These are phyloP conservation scores for Suhomyces taliae DNA, from an alignment of 1,139 yeast genomes.

Conservation along the genomic window DNA sequence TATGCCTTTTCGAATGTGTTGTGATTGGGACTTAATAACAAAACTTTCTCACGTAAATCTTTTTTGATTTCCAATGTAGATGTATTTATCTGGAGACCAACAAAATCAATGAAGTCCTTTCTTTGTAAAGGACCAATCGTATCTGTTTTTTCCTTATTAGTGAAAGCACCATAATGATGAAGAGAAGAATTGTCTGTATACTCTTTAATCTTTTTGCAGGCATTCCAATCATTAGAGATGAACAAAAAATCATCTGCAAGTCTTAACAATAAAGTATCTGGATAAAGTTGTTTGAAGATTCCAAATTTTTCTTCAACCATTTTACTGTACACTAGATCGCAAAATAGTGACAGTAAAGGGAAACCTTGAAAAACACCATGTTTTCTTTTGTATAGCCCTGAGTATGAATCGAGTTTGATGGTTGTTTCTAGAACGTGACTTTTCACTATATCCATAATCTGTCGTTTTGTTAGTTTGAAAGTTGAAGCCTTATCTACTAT, in stretches of 20 bases:
- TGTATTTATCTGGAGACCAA: slow-evolving; percentile 33
- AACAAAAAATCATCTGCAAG: slow-evolving; percentile 86
- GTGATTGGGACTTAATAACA: slow-evolving; percentile 14
- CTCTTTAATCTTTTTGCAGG: slow-evolving; percentile 20
- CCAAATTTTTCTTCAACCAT: slow-evolving; percentile 50
- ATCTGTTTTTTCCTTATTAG: slow-evolving; percentile 57
- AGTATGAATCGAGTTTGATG: neutral
- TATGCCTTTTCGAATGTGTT: slow-evolving; percentile 17
- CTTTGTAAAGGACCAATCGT: slow-evolving; percentile 11
- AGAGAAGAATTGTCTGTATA: slow-evolving; percentile 36
- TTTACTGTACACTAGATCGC: slow-evolving; percentile 71
- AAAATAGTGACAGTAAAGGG: slow-evolving; percentile 70
- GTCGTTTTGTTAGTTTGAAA: slow-evolving; percentile 21
- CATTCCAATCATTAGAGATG: slow-evolving; percentile 43
- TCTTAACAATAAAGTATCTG: slow-evolving; percentile 48
- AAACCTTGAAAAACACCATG: slow-evolving; percentile 89
- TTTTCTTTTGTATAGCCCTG: slow-evolving; percentile 38
- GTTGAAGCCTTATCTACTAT: slow-evolving; percentile 31
- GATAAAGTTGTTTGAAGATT: slow-evolving; percentile 27
- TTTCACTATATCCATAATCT: slow-evolving; percentile 17
- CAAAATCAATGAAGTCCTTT: slow-evolving; percentile 23
- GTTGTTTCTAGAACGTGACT: neutral
- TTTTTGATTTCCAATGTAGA: slow-evolving; percentile 15
- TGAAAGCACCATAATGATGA: slow-evolving; percentile 55
- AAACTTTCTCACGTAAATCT: slow-evolving; percentile 12